These are phyloP conservation scores for Aspergillus diversus DNA, from an alignment of 495 filamentous ascomycete genomes.

Conservation along the genomic window DNA sequence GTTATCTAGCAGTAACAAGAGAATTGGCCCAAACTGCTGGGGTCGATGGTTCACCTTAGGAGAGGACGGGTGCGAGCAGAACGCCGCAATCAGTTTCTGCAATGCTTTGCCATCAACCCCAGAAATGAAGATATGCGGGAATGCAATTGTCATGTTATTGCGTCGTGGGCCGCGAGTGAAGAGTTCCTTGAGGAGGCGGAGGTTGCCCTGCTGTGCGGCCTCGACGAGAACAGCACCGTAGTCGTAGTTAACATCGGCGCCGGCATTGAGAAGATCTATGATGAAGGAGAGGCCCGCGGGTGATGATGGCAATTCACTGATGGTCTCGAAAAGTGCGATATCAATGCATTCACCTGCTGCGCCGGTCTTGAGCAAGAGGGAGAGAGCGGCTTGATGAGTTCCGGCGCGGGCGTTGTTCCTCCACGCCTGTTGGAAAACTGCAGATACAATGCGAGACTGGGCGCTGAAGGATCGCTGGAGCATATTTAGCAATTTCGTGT, in stretches of 20 bases:
- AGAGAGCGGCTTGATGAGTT: slow-evolving; percentile 16
- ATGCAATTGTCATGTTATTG: slow-evolving; percentile 2
- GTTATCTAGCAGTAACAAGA: slow-evolving; percentile 1
- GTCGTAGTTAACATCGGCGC: slow-evolving; percentile 18
- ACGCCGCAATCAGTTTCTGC: slow-evolving; percentile 5
- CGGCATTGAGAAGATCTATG: slow-evolving; percentile 9
- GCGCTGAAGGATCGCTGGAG: slow-evolving; percentile 11
- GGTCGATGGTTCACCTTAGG: slow-evolving; percentile 8
- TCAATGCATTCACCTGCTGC: slow-evolving; percentile 8
- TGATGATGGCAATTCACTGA: slow-evolving; percentile 3
- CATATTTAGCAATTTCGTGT: slow-evolving; percentile 1
- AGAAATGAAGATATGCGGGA: slow-evolving; percentile 13
- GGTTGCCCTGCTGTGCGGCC: slow-evolving; percentile 5
- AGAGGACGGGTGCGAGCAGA: slow-evolving; percentile 13
- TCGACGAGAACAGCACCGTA: slow-evolving; percentile 10
- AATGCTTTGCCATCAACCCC: slow-evolving; percentile 1
- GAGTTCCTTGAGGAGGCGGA: slow-evolving; percentile 10
- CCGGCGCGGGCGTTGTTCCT: slow-evolving; percentile 6
- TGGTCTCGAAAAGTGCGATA: slow-evolving; percentile 14
- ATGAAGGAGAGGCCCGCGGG: slow-evolving; percentile 7
- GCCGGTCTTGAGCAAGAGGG: slow-evolving; percentile 5
- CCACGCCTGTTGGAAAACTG: slow-evolving; percentile 14
- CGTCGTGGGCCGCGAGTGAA: neutral
- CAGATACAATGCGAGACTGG: neutral
- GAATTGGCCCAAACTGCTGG: slow-evolving; percentile 5